Conservation (phyloP, 768 basidiomycete species). For the Kwoniella dendrophila region DNA sequence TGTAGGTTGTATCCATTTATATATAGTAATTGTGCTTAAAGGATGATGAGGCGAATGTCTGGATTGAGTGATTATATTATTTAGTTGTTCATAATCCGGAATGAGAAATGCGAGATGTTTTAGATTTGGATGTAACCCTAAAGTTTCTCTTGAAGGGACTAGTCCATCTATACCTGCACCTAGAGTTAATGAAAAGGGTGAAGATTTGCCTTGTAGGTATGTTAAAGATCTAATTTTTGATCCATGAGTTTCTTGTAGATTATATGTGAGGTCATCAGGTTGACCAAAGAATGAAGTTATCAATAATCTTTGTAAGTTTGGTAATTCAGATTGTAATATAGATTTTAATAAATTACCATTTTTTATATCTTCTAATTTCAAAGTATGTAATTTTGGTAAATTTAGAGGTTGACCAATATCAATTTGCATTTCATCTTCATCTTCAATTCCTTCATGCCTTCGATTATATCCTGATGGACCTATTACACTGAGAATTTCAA, state of each 20-base stretch:
- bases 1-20: slow-evolving; percentile 35
- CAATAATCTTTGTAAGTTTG: slow-evolving; percentile 33
- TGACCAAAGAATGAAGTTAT: slow-evolving; percentile 37
- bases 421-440: too few relatives aligned
- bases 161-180: not conserved
- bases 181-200: slow-evolving; percentile 30
- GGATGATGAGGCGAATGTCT: slow-evolving; percentile 24
- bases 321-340: slow-evolving; percentile 40
- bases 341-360: slow-evolving; percentile 33
- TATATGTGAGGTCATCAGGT: slow-evolving; percentile 31
- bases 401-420: not conserved
- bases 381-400: slow-evolving; percentile 39
- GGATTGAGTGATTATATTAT: slow-evolving; percentile 10
- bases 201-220: slow-evolving; percentile 41
- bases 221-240: slow-evolving; percentile 42
- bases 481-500: slow-evolving; percentile 14
- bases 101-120: slow-evolving; percentile 33
- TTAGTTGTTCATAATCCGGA: slow-evolving; percentile 26
- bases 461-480: not conserved
- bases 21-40: slow-evolving; percentile 37
- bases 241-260: slow-evolving; percentile 42
- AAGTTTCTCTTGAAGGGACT: slow-evolving; percentile 32
- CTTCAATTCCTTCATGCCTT: slow-evolving; percentile 7
- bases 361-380: slow-evolving; percentile 39
- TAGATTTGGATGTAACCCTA: slow-evolving; percentile 41